These are phyloP conservation scores for Ceratocystis alfenasii DNA, from an alignment of 2,329 filamentous ascomycete species.

Conservation along the genomic window DNA sequence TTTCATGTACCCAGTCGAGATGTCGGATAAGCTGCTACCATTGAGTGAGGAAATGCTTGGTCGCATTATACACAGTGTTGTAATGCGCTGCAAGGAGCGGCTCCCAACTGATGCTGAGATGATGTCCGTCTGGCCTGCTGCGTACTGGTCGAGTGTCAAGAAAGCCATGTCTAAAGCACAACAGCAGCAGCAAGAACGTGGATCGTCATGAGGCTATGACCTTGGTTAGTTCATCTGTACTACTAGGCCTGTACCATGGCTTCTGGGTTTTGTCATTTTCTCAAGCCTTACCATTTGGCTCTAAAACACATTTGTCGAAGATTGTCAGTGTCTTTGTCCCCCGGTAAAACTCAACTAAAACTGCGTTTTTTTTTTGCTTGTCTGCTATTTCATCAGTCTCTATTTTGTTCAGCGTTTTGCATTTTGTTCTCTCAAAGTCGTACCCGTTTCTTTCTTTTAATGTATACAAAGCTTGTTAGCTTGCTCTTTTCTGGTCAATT, in stretches of 20 bases:
- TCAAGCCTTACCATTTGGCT: background rate
- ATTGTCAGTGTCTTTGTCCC: background rate
- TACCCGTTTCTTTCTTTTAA: background rate
- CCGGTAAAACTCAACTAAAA: background rate
- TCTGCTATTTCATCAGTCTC: background rate
- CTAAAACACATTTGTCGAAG: too few relatives aligned
- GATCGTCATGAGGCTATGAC: background rate
- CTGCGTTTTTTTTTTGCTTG: background rate
- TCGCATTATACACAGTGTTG: conserved; percentile 51
- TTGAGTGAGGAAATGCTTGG: conserved; percentile 51
- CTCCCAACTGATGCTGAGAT: conserved; percentile 48
- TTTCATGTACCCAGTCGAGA: conserved; percentile 51
- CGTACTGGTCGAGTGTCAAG: conserved; percentile 49
- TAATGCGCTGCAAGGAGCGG: conserved; percentile 44
- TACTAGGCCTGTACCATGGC: background rate
- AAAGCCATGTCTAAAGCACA: conserved; percentile 34
- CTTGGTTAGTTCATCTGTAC: background rate
- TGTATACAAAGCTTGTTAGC: background rate
- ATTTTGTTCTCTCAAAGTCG: conserved; percentile 2
- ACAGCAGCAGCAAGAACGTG: conserved; percentile 13
- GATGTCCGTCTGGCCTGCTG: conserved; percentile 44
- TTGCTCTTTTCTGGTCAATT: background rate
- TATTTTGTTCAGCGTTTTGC: background rate
- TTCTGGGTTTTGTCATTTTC: background rate
- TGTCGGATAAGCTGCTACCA: conserved; percentile 43